phyloP scores from a whole-genome alignment of 441 rosid species.

The Erodium trifolium region DNA sequence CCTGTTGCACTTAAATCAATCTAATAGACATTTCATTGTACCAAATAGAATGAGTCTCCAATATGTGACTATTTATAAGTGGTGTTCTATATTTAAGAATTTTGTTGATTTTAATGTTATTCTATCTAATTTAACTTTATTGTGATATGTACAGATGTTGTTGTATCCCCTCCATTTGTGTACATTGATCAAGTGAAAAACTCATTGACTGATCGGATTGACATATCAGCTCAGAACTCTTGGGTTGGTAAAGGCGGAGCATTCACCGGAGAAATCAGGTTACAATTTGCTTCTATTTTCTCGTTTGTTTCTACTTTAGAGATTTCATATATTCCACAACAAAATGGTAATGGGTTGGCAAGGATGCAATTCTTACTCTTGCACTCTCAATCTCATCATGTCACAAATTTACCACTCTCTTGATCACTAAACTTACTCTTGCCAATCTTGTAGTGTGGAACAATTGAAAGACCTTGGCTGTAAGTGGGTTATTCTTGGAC shows the following conservation, averaged over 20 bases:
- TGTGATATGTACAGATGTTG: constrained; percentile 55
- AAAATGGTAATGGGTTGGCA: too few relatives aligned
- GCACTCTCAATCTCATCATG: not conserved
- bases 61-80: too few relatives aligned
- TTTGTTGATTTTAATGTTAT: not conserved
- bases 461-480: constrained; percentile 85
- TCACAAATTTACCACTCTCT: not conserved
- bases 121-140: not conserved
- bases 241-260: constrained; percentile 96
- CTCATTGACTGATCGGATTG: constrained; percentile 56
- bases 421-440: not conserved
- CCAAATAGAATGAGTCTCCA: too few relatives aligned
- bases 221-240: constrained; percentile 80
- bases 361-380: too few relatives aligned
- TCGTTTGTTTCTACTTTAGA: not conserved
- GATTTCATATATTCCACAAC: too few relatives aligned
- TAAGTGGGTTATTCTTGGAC: constrained; percentile 96
- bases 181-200: constrained; percentile 73
- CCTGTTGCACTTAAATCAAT: too few relatives aligned
- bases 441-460: constrained; percentile 55
- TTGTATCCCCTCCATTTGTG: constrained; percentile 87
- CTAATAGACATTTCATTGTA: too few relatives aligned
- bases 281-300: constrained; percentile 9
- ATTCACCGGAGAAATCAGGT: constrained; percentile 98
- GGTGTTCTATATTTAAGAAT: too few relatives aligned